Evolutionary conservation across 495 filamentous ascomycete genomes (phyloP), one percentile per base, ranked within the genome.

Genomic region (Penicillium arizonense): DNA sequence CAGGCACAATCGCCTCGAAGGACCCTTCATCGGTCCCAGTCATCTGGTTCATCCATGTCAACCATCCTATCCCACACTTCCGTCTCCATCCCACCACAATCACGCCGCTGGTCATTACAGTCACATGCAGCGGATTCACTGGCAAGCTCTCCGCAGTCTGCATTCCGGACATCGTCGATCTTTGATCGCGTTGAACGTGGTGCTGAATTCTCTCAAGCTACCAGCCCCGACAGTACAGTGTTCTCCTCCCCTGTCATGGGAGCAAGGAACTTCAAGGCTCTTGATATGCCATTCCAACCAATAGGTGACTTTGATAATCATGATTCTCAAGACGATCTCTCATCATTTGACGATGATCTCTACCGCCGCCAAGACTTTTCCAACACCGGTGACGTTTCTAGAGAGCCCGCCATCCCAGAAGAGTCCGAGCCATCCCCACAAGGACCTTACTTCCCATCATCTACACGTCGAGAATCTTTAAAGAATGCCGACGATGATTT

Each of bases 71-170:
- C 86, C 35, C 84, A 86, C 53, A 82, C 86, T 10, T 79, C 85
- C 13, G 80, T 80, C 57, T 81, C 83, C 12, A 75, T 88, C 52
- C 76, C 82, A 54, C 67, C 77, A 53, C 55, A 74, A 55, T 64
- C 62, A 2, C 74, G 79, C 28, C 79, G 82, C 20, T 90, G 84
- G 84, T 90, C 89, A 0, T 62, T 81, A 10, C 79, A 87, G 41
- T 86, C 87, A 7, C 82, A 86, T n/a, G 72, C 79, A 3, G 59
- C 78, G 0, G 90, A 89, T 9, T 93, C 92, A 0, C 72, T 85
- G n/a, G 84, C 91, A 4, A 91, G 83, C 62, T 96, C 92, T 3
- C 92, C 93, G 4, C 79, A 79, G 21, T 93, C 90, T 3, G 83
- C 78, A 13, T 86, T 84, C 62, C 81, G 85, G 12, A 83, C 83